Base-by-base conservation (phyloP, 1,284 basidiomycete genomes). In the Inonotus hispidus region DNA sequence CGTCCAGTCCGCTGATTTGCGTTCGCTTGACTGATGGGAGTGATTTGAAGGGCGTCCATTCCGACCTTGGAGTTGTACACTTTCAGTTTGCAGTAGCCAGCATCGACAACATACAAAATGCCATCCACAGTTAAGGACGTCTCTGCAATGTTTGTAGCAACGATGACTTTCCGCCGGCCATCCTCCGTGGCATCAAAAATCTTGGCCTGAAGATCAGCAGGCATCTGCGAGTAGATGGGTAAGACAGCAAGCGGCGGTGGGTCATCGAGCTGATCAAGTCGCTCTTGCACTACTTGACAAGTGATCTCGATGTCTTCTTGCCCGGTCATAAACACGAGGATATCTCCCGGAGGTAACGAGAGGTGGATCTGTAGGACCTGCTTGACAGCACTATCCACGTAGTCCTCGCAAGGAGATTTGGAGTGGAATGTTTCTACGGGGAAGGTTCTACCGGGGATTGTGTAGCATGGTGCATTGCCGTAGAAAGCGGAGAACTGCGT, bases 151-250 rank as follows among this genome's bases (percentile, higher is more conserved):
- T 99, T 99, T 6, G 97, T 99, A 0, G 97, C 96, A 0, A 99
- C 95, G 64, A 99, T 94, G 59, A 96, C 94, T 75, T 99, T 99
- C 46, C 97, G 81, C 53, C 95, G 83, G 6, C 96, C 97, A 72
- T 98, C 93, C n/a, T 85, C 79, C 0, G 96, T 95, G 1, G 95
- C 87, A 65, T 95, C 90, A 70, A 99, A 99, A 68, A 99, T 99
- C 74, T 95, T 96, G 13, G 97, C 95, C 72, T 99, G 97, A 37
- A 99, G 76, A 75, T 99, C 97, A 1, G 97, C 95, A 1, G 97
- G 97, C 96, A 99, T 98, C 72, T 98, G 96, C 2, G 97, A 99
- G 75, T 99, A 99, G 69, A 99, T 99, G 1, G 97, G 97, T 16
- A 99, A 76, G 1, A 99, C 87, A 0, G 94, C 86, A 29, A 99